Evolutionary conservation across 1,139 yeast genomes (phyloP).

Genomic region (Waltiozyma solani): DNA sequence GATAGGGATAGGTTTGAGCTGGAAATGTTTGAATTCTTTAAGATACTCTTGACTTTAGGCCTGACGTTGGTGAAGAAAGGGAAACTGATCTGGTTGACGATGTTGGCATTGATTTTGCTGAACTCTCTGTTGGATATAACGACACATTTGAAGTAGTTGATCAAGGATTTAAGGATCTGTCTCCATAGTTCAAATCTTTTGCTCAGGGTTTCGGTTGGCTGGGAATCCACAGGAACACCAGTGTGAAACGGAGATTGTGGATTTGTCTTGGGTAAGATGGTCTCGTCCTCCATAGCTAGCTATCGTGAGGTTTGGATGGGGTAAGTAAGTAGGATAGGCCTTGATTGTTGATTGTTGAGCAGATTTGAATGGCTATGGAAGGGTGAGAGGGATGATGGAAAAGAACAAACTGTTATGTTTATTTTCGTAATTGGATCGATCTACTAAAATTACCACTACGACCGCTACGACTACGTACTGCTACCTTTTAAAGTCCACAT

Average conservation of each 20-base stretch:
- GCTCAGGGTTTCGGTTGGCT: constrained; percentile 28
- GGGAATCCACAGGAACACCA: constrained; percentile 22
- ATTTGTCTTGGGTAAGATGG: constrained; percentile 24
- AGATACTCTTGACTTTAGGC: not conserved
- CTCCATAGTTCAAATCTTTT: constrained; percentile 64
- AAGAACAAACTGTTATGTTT: too few relatives aligned
- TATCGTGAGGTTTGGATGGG: too few relatives aligned
- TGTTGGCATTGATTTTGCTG: constrained; percentile 51
- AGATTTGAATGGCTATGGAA: too few relatives aligned
- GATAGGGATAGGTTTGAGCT: not conserved
- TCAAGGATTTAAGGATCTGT: constrained; percentile 51
- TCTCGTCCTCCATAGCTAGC: constrained; percentile 8
- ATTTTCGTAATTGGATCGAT: too few relatives aligned
- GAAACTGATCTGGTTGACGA: constrained; percentile 51
- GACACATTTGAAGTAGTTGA: constrained; percentile 52
- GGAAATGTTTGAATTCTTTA: not conserved
- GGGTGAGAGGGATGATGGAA: too few relatives aligned
- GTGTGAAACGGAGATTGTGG: constrained; percentile 26
- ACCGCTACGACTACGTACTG: too few relatives aligned
- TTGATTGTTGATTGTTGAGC: too few relatives aligned
- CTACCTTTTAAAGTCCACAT: too few relatives aligned
- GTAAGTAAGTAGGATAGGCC: too few relatives aligned
- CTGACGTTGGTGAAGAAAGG: constrained; percentile 32
- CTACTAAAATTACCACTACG: too few relatives aligned
- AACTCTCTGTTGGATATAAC: constrained; percentile 60